Percentiles rank a stretch among this genome's conserved stretches.
Evolutionary conservation across 805 yeast genomes (phyloP).

Genomic region (Komagataella kurtzmanii): DNA sequence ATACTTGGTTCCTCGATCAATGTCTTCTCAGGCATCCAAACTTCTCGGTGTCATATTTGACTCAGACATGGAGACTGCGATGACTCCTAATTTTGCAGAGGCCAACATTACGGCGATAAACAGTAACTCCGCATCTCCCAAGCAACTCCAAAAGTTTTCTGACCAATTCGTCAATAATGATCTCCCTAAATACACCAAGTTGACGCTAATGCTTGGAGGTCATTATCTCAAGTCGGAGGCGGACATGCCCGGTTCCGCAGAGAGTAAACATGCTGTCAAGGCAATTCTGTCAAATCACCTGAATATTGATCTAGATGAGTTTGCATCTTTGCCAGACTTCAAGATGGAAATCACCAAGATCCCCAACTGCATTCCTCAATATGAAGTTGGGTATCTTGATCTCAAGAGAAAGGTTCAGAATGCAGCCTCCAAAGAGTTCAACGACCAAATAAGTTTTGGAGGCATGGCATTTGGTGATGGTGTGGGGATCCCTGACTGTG

Average conservation of each 20-base stretch:
- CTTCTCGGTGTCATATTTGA: slow-evolving; percentile 85
- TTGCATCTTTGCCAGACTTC: slow-evolving; percentile 3
- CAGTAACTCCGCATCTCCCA: slow-evolving; percentile 1
- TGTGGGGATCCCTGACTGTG: slow-evolving; percentile 84
- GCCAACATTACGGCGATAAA: background rate
- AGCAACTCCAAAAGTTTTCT: slow-evolving; percentile 5
- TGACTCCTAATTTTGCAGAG: slow-evolving; percentile 15
- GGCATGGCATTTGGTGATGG: slow-evolving; percentile 77
- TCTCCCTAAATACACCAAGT: slow-evolving; percentile 39
- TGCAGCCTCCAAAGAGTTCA: slow-evolving; percentile 19
- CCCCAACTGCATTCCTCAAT: slow-evolving; percentile 66
- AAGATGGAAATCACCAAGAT: slow-evolving; percentile 27
- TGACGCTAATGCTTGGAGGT: slow-evolving; percentile 91
- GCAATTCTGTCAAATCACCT: slow-evolving; percentile 25
- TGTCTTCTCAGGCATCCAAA: slow-evolving; percentile 34
- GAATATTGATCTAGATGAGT: slow-evolving; percentile 16
- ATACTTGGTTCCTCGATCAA: slow-evolving; percentile 57
- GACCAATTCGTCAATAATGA: background rate
- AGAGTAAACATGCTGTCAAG: slow-evolving; percentile 2
- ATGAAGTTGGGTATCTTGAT: slow-evolving; percentile 51
- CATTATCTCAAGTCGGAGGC: slow-evolving; percentile 20
- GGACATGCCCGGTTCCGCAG: background rate
- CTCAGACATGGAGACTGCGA: slow-evolving; percentile 62
- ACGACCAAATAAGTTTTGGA: slow-evolving; percentile 39
- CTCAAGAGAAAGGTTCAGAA: slow-evolving; percentile 21